phyloP scores from a whole-genome alignment of 768 basidiomycete species.

The Nevesoporus exiguus region DNA sequence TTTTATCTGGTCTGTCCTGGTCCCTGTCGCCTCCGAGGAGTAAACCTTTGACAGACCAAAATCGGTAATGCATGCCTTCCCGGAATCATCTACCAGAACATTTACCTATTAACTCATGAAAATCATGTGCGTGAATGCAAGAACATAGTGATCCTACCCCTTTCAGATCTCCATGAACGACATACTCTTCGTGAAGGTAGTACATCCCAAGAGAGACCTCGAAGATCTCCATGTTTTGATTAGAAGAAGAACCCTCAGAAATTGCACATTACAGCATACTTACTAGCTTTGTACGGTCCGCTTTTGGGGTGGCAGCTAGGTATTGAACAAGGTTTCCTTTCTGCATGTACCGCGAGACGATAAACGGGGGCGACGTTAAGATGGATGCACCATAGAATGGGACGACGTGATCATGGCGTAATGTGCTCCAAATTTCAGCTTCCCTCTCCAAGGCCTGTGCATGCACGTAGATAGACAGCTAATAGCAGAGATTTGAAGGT shows the following conservation, averaged over 20 bases:
- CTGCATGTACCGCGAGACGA: constrained; percentile 9
- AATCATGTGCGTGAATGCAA: background rate
- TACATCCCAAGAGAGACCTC: constrained; percentile 14
- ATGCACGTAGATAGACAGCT: background rate
- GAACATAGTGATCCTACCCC: constrained; percentile 13
- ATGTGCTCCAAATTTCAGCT: constrained; percentile 10
- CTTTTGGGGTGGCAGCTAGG: background rate
- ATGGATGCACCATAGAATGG: constrained; percentile 12
- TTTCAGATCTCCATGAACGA: constrained; percentile 32
- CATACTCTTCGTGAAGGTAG: constrained; percentile 12
- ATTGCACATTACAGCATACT: background rate
- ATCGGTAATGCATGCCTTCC: constrained; percentile 32
- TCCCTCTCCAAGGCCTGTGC: constrained; percentile 2
- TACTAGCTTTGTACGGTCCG: background rate
- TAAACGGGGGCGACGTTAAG: background rate
- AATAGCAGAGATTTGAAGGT: background rate
- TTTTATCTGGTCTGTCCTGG: constrained; percentile 16
- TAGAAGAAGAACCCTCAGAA: background rate
- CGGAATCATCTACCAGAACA: constrained; percentile 31
- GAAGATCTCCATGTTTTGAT: background rate
- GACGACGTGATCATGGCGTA: constrained; percentile 12
- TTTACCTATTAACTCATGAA: constrained; percentile 22
- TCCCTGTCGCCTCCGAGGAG: constrained; percentile 12
- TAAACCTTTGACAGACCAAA: constrained; percentile 33
- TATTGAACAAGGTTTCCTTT: constrained; percentile 7